Percentiles rank a stretch among this genome's conserved stretches.
Evolutionary conservation across 2,329 filamentous ascomycete genomes (phyloP).

Genomic region (Hirsutella rhossiliensis): DNA sequence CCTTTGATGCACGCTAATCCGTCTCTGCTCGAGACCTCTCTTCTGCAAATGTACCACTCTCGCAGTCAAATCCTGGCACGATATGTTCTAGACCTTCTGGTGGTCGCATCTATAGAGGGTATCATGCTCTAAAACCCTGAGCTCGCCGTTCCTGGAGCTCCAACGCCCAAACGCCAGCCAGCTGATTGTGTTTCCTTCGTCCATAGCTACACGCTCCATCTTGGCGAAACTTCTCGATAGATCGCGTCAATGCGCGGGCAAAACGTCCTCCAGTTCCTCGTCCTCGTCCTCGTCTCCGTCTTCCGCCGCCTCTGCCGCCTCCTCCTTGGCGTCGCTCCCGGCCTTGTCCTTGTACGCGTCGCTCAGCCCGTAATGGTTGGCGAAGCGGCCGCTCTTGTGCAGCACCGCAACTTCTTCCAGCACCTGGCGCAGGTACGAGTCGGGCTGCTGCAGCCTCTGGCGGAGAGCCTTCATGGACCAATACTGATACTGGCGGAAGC

Average conservation of each 20-base stretch:
- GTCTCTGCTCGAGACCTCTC: not conserved
- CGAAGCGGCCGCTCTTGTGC: slow-evolving; percentile 72
- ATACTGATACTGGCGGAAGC: slow-evolving; percentile 78
- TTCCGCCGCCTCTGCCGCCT: slow-evolving; percentile 42
- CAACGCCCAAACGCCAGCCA: not conserved
- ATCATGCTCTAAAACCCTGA: slow-evolving; percentile 12
- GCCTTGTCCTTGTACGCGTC: slow-evolving; percentile 34
- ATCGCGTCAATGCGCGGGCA: slow-evolving; percentile 15
- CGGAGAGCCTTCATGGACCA: slow-evolving; percentile 90
- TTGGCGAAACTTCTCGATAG: too few species aligned
- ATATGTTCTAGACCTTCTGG: slow-evolving; percentile 2
- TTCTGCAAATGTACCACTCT: not conserved
- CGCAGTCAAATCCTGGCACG: not conserved
- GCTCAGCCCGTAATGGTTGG: slow-evolving; percentile 75
- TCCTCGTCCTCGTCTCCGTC: slow-evolving; percentile 53
- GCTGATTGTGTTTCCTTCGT: not conserved
- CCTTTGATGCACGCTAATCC: too few species aligned
- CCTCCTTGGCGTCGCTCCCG: slow-evolving; percentile 35
- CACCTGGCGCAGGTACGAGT: slow-evolving; percentile 80
- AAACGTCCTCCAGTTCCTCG: slow-evolving; percentile 72
- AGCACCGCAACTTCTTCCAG: slow-evolving; percentile 73
- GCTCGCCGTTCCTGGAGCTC: not conserved
- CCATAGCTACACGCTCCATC: not conserved
- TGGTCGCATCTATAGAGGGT: slow-evolving; percentile 11
- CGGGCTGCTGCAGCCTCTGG: slow-evolving; percentile 68